Evolutionary conservation across 441 rosid species (phyloP), one percentile per base, ranked within the genome.

Genomic region (Theobroma grandiflorum): DNA sequence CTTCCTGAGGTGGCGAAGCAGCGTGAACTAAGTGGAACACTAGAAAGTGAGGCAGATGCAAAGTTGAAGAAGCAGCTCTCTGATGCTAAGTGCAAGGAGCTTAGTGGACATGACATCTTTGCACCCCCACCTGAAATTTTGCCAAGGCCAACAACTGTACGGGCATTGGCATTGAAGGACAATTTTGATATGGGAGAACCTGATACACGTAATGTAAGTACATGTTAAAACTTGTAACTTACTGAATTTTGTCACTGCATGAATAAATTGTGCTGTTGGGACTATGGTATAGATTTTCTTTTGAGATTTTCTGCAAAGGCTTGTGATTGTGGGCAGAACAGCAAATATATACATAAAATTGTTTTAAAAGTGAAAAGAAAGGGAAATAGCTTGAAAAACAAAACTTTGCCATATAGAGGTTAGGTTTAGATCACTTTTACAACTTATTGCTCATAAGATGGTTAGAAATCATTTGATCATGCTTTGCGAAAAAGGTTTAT

Each of bases 111-210:
- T 80, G 93, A 97, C 86, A 95, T 97, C 82, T 97, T 97, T 80
- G 98, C 99, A 0, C 95, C 99, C 31, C 99, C 98, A 65, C 98
- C 97, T 8, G 98, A 95, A 88, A 97, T 94, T 62, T 83, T 90
- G 78, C 97, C 99, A 0, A 90, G 99, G 45, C 88, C 93, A 6
- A 83, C 92, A 69, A 79, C 91, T 38, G 90, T 79, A 26, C 93
- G 95, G 3, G 89, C 97, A 12, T 84, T 89, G 87, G 97, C 93
- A 12, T 78, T 82, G 64, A 91, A 91, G 66, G 98, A 94, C 74
- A 93, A 87, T 84, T 89, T 91, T 73, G 85, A 90, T 84, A 79
- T 95, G 85, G 97, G 94, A 70, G 95, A 93, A 82, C 83, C 90
- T 76, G 88, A 65, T 33, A 4, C 82, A 9, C 89, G 33, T 10